A percentile compares a stretch with the other conserved stretches of the same genome.
phyloP scores from a whole-genome alignment of 345 rosid species.

The Alliaria petiolata region DNA sequence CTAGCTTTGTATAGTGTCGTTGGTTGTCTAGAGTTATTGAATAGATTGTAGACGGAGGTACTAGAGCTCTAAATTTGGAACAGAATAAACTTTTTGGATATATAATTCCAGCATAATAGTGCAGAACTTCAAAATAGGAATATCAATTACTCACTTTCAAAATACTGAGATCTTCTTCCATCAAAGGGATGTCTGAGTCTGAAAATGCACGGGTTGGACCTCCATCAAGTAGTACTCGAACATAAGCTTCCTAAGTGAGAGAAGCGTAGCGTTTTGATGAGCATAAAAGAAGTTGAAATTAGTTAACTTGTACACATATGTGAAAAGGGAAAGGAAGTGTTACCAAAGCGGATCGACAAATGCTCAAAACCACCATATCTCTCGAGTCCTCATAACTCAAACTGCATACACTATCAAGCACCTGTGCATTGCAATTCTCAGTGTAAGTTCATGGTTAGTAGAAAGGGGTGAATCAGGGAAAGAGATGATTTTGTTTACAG shows the following conservation, averaged over 20 bases:
- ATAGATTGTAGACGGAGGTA: neutral
- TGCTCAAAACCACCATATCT: conserved; percentile 78
- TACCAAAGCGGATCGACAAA: conserved; percentile 74
- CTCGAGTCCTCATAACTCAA: conserved; percentile 68
- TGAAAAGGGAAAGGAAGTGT: neutral
- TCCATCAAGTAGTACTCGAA: conserved; percentile 88
- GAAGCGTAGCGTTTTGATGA: neutral
- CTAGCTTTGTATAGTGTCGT: neutral
- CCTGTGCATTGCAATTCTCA: conserved; percentile 45
- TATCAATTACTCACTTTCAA: conserved; percentile 52
- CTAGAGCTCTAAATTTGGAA: neutral
- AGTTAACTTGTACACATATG: neutral
- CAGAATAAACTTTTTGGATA: neutral
- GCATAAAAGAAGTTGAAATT: conserved; percentile 1
- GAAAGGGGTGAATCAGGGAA: conserved; percentile 11
- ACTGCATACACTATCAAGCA: conserved; percentile 70
- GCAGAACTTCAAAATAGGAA: neutral
- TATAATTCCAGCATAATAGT: neutral
- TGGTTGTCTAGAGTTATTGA: neutral
- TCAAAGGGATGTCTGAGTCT: conserved; percentile 61
- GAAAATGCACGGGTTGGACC: conserved; percentile 92
- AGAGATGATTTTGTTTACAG: conserved; percentile 44
- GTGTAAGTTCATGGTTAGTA: conserved; percentile 4
- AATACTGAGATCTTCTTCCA: conserved; percentile 76
- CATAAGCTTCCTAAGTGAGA: conserved; percentile 60